phyloP scores from a whole-genome alignment of 2,329 filamentous ascomycete species.

The Dactylellina parvicollis region DNA sequence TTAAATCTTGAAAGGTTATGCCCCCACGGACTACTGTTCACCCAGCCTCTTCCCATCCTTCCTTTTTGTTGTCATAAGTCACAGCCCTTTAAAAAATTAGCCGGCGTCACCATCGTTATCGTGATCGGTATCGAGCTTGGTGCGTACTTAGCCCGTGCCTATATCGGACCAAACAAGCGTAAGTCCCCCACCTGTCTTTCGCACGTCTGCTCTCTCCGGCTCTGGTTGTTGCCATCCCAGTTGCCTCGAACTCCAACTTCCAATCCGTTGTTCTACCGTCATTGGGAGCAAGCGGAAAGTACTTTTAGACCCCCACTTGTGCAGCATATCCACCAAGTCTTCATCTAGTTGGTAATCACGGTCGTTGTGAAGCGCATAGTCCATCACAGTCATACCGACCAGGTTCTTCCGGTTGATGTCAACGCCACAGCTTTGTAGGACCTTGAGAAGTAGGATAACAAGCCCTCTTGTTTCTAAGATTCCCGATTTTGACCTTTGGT shows the following conservation, averaged over 20 bases:
- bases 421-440: conserved; percentile 37
- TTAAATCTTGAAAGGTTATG: too few species aligned
- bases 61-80: too few species aligned
- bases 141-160: not conserved
- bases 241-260: conserved; percentile 35
- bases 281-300: conserved; percentile 31
- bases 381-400: conserved; percentile 47
- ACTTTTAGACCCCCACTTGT: conserved; percentile 36
- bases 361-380: conserved; percentile 43
- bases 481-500: not conserved
- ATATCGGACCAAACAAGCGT: conserved; percentile 18
- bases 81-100: too few species aligned
- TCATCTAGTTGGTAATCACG: conserved; percentile 29
- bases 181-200: conserved; percentile 16
- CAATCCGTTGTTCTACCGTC: conserved; percentile 30
- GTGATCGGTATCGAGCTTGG: not conserved
- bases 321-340: conserved; percentile 40
- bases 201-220: conserved; percentile 25
- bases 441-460: conserved; percentile 24
- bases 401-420: conserved; percentile 42
- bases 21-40: too few species aligned
- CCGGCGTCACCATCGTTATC: not conserved
- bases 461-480: conserved; percentile 20
- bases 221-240: conserved; percentile 40
- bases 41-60: too few species aligned